Conservation (phyloP, 2,329 filamentous ascomycete species). For the Verticillium nubilum region DNA sequence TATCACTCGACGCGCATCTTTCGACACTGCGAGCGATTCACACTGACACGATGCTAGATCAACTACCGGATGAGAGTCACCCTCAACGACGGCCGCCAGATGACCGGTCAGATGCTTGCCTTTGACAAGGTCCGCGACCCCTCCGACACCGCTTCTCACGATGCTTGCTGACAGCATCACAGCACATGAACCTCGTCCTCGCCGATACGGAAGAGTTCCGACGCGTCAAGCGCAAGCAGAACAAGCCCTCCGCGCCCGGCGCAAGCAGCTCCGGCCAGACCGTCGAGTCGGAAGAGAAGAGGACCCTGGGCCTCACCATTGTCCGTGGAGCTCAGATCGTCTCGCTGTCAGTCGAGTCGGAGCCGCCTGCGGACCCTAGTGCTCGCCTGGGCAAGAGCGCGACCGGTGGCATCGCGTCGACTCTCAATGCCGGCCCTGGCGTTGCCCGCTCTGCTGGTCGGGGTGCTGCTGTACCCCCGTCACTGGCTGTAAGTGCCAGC, state of each 20-base stretch:
- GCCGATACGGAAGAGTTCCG: constrained; percentile 98
- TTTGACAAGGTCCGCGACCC: constrained; percentile 76
- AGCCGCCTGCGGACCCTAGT: constrained; percentile 88
- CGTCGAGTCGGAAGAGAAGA: constrained; percentile 91
- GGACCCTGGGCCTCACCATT: constrained; percentile 91
- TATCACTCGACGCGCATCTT: not conserved
- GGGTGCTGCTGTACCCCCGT: constrained; percentile 65
- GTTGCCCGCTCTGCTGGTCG: constrained; percentile 88
- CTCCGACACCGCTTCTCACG: not conserved
- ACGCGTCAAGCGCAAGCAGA: constrained; percentile 78
- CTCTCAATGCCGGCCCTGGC: constrained; percentile 77
- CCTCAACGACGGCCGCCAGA: constrained; percentile 88
- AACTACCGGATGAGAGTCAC: constrained; percentile 99
- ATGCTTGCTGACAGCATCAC: constrained; percentile 4
- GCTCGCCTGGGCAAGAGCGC: constrained; percentile 77
- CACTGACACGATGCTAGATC: constrained; percentile 56
- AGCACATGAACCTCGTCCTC: constrained; percentile 99
- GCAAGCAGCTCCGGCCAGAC: constrained; percentile 59
- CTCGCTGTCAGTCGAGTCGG: constrained; percentile 90
- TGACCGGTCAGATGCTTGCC: constrained; percentile 96
- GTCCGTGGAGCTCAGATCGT: constrained; percentile 93
- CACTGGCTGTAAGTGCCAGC: constrained; percentile 61
- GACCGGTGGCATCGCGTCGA: constrained; percentile 61
- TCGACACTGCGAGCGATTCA: not conserved
- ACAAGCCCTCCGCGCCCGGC: constrained; percentile 63